These are phyloP conservation scores for Asparagopsis taxiformis DNA, from an alignment of 31 red algal genomes.

Conservation along the genomic window DNA sequence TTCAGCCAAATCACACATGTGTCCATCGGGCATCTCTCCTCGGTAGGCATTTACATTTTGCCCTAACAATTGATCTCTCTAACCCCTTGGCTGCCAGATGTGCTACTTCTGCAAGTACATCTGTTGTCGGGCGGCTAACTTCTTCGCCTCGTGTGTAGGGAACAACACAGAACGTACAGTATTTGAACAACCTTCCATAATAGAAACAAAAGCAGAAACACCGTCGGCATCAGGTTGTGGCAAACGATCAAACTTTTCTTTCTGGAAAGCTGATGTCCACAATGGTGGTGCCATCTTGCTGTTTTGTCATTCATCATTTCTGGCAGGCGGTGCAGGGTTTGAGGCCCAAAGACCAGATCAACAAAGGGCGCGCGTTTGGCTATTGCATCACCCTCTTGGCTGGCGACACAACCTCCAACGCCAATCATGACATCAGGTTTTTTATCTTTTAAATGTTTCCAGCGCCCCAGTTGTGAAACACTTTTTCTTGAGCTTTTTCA, in stretches of 20 bases:
- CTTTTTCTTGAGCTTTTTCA: slow-evolving; percentile 62
- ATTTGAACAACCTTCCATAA: slow-evolving; percentile 75
- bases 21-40: background rate
- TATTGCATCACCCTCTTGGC: background rate
- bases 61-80: slow-evolving; percentile 70
- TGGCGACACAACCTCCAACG: background rate
- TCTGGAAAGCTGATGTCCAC: background rate
- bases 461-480: slow-evolving; percentile 11
- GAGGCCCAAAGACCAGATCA: background rate
- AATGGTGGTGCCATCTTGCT: background rate
- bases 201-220: slow-evolving; percentile 54
- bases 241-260: background rate
- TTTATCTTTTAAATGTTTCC: background rate
- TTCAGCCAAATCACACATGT: slow-evolving; percentile 17
- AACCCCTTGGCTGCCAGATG: slow-evolving; percentile 39
- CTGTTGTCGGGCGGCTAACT: slow-evolving; percentile 27
- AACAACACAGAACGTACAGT: slow-evolving; percentile 80
- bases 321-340: slow-evolving; percentile 35
- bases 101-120: slow-evolving; percentile 47
- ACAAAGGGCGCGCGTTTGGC: background rate
- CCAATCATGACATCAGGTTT: background rate
- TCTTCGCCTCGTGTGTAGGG: slow-evolving; percentile 70
- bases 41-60: slow-evolving; percentile 82
- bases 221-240: background rate
- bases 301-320: slow-evolving; percentile 6